Evolutionary conservation across 2,329 filamentous ascomycete species (phyloP).

Genomic region (Cercospora zeina): DNA sequence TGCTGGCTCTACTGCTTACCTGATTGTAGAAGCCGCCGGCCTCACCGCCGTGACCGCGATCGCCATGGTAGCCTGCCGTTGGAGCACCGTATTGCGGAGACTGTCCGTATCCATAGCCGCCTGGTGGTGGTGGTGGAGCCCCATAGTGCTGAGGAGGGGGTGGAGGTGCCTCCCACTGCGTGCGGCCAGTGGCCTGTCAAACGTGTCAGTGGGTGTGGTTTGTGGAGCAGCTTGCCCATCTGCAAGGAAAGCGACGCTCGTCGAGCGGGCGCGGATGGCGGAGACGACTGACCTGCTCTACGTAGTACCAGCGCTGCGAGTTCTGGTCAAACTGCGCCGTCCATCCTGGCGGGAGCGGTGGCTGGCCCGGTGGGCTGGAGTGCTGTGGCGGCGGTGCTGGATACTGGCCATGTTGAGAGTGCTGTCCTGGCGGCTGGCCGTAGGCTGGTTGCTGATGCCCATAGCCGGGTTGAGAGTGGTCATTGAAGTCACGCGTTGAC

Average conservation of each 20-base stretch:
- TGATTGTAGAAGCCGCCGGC: slow-evolving; percentile 28
- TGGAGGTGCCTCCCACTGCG: slow-evolving; percentile 64
- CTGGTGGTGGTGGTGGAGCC: slow-evolving; percentile 10
- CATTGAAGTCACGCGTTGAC: slow-evolving; percentile 13
- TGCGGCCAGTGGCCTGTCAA: slow-evolving; percentile 55
- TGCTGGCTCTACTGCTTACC: background rate
- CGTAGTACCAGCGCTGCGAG: slow-evolving; percentile 64
- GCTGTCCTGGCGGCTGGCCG: slow-evolving; percentile 36
- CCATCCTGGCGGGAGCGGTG: slow-evolving; percentile 63
- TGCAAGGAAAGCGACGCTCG: background rate
- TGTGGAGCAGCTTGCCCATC: background rate
- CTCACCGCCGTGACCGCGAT: slow-evolving; percentile 20
- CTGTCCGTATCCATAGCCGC: slow-evolving; percentile 29
- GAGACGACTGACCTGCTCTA: slow-evolving; percentile 50
- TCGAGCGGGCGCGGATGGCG: background rate
- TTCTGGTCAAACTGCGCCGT: slow-evolving; percentile 62
- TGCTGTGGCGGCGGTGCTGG: slow-evolving; percentile 22
- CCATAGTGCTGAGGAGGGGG: slow-evolving; percentile 22
- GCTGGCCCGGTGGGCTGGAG: slow-evolving; percentile 34
- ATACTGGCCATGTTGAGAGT: slow-evolving; percentile 32
- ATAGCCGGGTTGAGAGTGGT: slow-evolving; percentile 20
- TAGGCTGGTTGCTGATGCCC: slow-evolving; percentile 31
- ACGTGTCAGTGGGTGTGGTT: background rate
- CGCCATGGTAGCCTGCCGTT: slow-evolving; percentile 11
- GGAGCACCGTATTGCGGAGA: slow-evolving; percentile 29